phyloP scores from a whole-genome alignment of 768 basidiomycete species.

The Dioszegia crocea region DNA sequence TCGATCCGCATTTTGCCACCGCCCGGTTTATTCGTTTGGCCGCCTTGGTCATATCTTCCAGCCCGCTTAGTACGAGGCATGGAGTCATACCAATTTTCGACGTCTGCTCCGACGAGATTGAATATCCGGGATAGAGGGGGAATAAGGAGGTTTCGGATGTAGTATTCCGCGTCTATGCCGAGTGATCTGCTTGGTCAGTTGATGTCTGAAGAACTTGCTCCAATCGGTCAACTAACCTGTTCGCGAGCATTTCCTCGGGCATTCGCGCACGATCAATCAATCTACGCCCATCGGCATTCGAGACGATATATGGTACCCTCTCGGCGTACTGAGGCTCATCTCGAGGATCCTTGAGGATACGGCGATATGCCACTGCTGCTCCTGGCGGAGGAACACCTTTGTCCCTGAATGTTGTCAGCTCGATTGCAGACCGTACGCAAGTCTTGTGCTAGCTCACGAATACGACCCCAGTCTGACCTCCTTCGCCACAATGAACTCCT shows the following conservation, averaged over 20 bases:
- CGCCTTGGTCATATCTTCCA: slow-evolving; percentile 29
- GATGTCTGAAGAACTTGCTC: background rate
- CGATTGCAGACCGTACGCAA: background rate
- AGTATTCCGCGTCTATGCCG: slow-evolving; percentile 80
- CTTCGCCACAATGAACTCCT: slow-evolving; percentile 92
- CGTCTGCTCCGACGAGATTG: slow-evolving; percentile 83
- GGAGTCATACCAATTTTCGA: slow-evolving; percentile 76
- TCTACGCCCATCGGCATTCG: slow-evolving; percentile 58
- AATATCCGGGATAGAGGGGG: slow-evolving; percentile 87
- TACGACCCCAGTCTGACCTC: slow-evolving; percentile 92
- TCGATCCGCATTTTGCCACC: slow-evolving; percentile 57
- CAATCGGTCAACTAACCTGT: slow-evolving; percentile 56
- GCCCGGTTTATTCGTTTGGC: background rate
- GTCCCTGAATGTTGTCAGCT: slow-evolving; percentile 57
- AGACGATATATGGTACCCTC: slow-evolving; percentile 85
- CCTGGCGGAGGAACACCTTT: slow-evolving; percentile 86
- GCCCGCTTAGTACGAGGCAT: slow-evolving; percentile 67
- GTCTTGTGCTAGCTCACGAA: slow-evolving; percentile 57
- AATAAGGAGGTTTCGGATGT: slow-evolving; percentile 79
- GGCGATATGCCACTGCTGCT: slow-evolving; percentile 74
- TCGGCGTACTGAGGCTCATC: slow-evolving; percentile 90
- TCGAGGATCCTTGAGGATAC: slow-evolving; percentile 67
- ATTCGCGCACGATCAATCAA: slow-evolving; percentile 71
- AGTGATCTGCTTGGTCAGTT: slow-evolving; percentile 54
- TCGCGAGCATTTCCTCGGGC: slow-evolving; percentile 66